Base-by-base conservation (phyloP, 305 asterid species). In the Coffea humblotiana region DNA sequence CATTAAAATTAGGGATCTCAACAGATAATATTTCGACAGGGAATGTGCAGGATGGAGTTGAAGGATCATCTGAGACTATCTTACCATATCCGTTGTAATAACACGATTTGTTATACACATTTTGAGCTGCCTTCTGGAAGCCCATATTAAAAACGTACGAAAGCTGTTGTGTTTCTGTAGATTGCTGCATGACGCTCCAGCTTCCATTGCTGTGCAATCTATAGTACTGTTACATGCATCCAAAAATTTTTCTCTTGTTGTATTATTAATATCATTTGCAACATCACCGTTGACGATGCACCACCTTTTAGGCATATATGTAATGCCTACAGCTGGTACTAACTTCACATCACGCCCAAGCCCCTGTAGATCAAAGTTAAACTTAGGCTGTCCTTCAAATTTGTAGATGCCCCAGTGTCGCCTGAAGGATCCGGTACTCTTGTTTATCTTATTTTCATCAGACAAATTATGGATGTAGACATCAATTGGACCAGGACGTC, bases 361-460 rank as follows among this genome's bases (percentile, higher is more conserved):
- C n/a, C 90, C 88, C 0, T 88, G 32, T 19, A 90, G 82, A 60
- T 90, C 91, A 21, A 90, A 78, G 43, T 77, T 79, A 77, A 68
- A 90, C 60, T 90, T 88, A 10, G 93, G 92, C 25, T 76, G 52
- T 1, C 90, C 93, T 27, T 83, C 83, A 63, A 77, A 76, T 47
- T 82, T 79, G 79, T 90, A 89, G 29, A 90, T 70, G 1, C 93
- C 94, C 88, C 88, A 84, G 25, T 90, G 94, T 1, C 93, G 82
- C 37, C 76, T 79, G 75, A 74, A 86, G 6, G 84, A 47, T 1
- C 88, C 87, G 0, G 9, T 1, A 1, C 0, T 0, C 3, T 29
- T 0, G 0, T 0, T 0, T 6, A 66, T 23, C 48, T 12, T 29
- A 72, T 84, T 88, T 66, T 91, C 95, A 11, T 91, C 95, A 0